Evolutionary conservation across 495 filamentous ascomycete species (phyloP), one percentile per base, ranked within the genome.

Genomic region (Hapsidospora chrysogenum): DNA sequence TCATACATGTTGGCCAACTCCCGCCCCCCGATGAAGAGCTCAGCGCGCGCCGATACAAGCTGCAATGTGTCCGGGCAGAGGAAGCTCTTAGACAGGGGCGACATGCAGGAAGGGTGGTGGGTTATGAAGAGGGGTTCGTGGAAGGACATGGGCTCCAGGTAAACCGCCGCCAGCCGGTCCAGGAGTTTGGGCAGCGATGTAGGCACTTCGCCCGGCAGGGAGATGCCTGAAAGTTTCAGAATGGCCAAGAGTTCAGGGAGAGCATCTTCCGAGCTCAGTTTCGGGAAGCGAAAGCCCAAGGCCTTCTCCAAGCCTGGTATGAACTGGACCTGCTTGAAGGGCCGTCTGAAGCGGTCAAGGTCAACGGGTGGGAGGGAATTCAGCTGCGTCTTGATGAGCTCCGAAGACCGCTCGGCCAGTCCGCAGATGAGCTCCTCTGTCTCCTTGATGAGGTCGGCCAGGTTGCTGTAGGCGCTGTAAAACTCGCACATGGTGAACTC

Each of bases 401-500:
- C 30, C 8, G 54, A 51, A 33, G 74, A 64, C 41, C 66, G 63
- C 6, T 53, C 30, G 9, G 70, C 68, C 10, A 82, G 63, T 22
- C 66, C 68, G 15, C 52, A 60, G 30, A 89, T 58, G 11, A 92
- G 52, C 2, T 58, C 51, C 48, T 64, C 80, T 22, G 83, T 92
- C 45, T 72, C 72, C 16, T 52, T 40, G 43, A 93, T 84, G 17
- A 97, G 60, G 22, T 84, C 74, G 25, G 74, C 64, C 0, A 95
- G 65, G 40, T 74, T 78, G 35, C 80, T 75, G 45, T 85, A 94
- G 9, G 83, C 74, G 34, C 76, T 70, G 54, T 97, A 97, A 65
- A 94, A 95, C 58, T 97, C 89, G 63, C 86, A 95, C 22, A 78
- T 95, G 17, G 80, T 85, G 58, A 95, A 97, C 53, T 97, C 89